Conservation (phyloP, 202 grass and related monocot species). For the Musa balbisiana region DNA sequence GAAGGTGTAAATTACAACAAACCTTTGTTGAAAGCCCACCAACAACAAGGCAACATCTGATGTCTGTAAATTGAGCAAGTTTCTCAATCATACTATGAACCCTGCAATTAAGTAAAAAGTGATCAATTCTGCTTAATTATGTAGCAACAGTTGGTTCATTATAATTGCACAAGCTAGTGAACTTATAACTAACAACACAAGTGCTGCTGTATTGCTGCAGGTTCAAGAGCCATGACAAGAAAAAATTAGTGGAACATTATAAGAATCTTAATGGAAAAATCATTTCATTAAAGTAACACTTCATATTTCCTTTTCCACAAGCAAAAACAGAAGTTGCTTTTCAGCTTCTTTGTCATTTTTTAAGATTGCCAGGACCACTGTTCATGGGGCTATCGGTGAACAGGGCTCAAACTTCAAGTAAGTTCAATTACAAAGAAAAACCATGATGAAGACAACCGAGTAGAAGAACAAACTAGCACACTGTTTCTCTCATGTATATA, state of each 20-base stretch:
- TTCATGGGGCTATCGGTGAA: too few species aligned
- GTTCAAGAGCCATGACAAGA: neutral
- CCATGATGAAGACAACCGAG: too few species aligned
- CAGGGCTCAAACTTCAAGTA: too few species aligned
- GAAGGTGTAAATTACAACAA: conserved; percentile 17
- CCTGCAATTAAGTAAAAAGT: conserved; percentile 37
- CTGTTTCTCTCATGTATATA: too few species aligned
- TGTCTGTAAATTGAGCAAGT: conserved; percentile 89
- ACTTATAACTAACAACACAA: neutral
- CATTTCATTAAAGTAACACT: neutral
- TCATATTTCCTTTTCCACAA: neutral
- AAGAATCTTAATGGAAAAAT: neutral
- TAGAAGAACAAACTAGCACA: too few species aligned
- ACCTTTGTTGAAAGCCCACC: conserved; percentile 91
- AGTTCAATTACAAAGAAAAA: too few species aligned
- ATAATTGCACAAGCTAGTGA: neutral
- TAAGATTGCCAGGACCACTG: neutral
- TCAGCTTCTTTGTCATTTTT: neutral
- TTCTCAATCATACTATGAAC: conserved; percentile 96
- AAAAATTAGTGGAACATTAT: neutral
- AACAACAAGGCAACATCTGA: conserved; percentile 91
- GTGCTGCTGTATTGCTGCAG: neutral
- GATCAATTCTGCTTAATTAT: neutral
- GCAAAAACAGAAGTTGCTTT: too few species aligned
- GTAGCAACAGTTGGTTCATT: neutral